Evolutionary conservation across 2,329 filamentous ascomycete genomes (phyloP), one percentile per base, ranked within the genome.

Genomic region (Lecanicillium sp.): DNA sequence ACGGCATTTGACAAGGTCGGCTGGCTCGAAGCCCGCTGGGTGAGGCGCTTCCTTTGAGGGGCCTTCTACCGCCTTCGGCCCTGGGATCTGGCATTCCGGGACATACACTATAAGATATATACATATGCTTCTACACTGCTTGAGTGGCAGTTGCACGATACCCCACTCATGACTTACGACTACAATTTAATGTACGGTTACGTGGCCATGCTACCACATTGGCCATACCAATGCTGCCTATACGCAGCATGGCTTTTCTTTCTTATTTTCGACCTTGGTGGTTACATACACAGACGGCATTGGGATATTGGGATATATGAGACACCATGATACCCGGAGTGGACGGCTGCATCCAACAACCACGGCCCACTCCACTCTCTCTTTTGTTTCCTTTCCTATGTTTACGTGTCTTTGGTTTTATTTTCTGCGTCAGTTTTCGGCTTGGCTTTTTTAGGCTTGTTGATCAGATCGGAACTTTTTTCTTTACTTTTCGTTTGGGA

Each of bases 1-100:
- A 81, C 80, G 28, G 87, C 87, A 5, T 97, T 87, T 56, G 85
- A 95, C 36, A 82, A 80, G 51, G 85, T 92, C 28, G 84, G 84
- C 49, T 94, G 88, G 87, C 79, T 95, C 46, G 71, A 84, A 5
- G 56, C 65, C 13, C 48, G 57, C 4, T 71, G 66, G 64, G 61
- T 75, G 45, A 51, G 46, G 13, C 44, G 44, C 11, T 62, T 55
- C 43, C 22, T 62, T 17, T 62, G 51, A 57, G 22, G 20, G 14
- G 15, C 14, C 5, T 19, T 27, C 20, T 20, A 9, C 15, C 18
- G 9, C n/a, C n/a, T 32, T 31, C n/a, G n/a, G 29, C 29, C 9
- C 36, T n/a, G 34, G 33, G 29, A 40, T 29, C 35, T 19, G 33
- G 22, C 29, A 39, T 31, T 32, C 41, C 7, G 31, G 39, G 29